These are phyloP conservation scores for Pedinophyceae sp. DNA, from an alignment of 139 green algal genomes.

Conservation along the genomic window DNA sequence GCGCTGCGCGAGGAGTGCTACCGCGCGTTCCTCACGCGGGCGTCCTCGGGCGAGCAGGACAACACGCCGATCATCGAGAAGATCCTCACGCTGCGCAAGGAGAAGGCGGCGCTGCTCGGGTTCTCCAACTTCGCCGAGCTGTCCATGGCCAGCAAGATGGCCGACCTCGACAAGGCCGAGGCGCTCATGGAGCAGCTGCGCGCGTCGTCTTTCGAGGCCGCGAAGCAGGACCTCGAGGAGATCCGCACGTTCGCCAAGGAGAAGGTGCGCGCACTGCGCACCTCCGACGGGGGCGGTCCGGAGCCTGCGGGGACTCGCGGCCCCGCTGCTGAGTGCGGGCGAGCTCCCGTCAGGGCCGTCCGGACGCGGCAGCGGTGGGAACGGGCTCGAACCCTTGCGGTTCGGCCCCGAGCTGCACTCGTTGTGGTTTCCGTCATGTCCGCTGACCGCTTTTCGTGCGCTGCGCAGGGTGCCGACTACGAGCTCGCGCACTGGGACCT, in stretches of 20 bases:
- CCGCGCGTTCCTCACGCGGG: conserved; percentile 67
- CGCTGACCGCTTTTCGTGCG: too few species aligned
- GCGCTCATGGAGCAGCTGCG: conserved; percentile 84
- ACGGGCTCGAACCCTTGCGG: too few species aligned
- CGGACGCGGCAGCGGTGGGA: too few species aligned
- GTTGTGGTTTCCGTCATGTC: too few species aligned
- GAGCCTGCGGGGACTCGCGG: neutral
- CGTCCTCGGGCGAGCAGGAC: conserved; percentile 56
- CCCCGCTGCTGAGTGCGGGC: neutral
- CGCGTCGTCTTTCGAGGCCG: conserved; percentile 33
- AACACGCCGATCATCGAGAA: conserved; percentile 79
- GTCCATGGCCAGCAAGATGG: conserved; percentile 76
- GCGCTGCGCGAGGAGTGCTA: conserved; percentile 87
- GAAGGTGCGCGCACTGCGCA: conserved; percentile 3
- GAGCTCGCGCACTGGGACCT: conserved; percentile 67
- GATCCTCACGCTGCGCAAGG: conserved; percentile 54
- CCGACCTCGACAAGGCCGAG: conserved; percentile 49
- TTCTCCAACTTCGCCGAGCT: conserved; percentile 70
- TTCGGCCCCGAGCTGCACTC: too few species aligned
- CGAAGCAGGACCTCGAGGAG: conserved; percentile 61
- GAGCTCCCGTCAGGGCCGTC: neutral
- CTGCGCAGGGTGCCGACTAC: neutral
- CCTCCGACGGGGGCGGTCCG: neutral
- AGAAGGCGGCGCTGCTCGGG: conserved; percentile 83
- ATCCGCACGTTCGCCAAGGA: conserved; percentile 32